These are phyloP conservation scores for Saccharomyces pastorianus DNA, from an alignment of 1,139 yeast genomes.

Conservation along the genomic window DNA sequence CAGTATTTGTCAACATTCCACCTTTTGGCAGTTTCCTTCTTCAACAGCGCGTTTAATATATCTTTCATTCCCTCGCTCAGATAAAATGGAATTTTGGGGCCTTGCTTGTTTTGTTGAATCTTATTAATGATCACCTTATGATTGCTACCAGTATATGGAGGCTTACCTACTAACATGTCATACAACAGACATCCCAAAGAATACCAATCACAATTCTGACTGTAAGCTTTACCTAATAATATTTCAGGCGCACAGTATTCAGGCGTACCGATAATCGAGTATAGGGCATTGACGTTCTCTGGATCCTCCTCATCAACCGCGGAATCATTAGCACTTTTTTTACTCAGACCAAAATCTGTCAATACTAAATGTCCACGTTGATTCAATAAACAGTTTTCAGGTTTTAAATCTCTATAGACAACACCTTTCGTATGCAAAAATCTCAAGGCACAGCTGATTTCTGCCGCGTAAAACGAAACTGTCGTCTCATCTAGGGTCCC, in stretches of 20 bases:
- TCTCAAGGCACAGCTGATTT: constrained; percentile 70
- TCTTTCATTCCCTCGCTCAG: constrained; percentile 82
- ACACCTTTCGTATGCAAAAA: constrained; percentile 79
- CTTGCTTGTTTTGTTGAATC: constrained; percentile 58
- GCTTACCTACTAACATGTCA: constrained; percentile 83
- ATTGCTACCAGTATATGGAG: constrained; percentile 89
- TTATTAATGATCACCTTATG: constrained; percentile 76
- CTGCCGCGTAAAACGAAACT: constrained; percentile 79
- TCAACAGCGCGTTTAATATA: constrained; percentile 59
- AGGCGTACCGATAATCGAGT: constrained; percentile 85
- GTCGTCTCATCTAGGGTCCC: constrained; percentile 53
- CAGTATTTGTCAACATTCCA: constrained; percentile 52
- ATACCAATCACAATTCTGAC: constrained; percentile 93
- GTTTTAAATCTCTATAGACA: constrained; percentile 85
- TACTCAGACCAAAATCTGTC: constrained; percentile 89
- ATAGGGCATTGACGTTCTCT: constrained; percentile 35
- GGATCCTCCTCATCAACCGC: constrained; percentile 22
- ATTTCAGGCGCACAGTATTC: constrained; percentile 98
- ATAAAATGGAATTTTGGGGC: constrained; percentile 69
- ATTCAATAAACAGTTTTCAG: constrained; percentile 85
- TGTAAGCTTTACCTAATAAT: constrained; percentile 75
- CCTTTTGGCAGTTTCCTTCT: constrained; percentile 68
- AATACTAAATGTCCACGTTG: constrained; percentile 70
- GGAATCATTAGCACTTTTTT: constrained; percentile 37
- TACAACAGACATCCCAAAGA: constrained; percentile 84